These are phyloP conservation scores for Aureobasidium namibiae DNA, from an alignment of 2,329 filamentous ascomycete species.

Conservation along the genomic window DNA sequence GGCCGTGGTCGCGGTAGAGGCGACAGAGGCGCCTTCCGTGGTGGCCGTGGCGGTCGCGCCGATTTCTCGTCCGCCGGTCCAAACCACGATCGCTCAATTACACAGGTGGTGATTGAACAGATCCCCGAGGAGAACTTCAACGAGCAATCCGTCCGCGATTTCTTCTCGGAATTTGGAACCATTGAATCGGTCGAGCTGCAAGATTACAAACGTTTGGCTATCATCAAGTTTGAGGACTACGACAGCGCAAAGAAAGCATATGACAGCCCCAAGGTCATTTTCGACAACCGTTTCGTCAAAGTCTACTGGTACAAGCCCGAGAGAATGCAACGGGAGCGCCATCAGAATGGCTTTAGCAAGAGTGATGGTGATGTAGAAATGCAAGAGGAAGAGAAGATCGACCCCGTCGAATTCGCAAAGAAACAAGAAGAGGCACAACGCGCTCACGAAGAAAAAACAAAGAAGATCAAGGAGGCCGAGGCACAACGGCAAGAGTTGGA, in stretches of 20 bases:
- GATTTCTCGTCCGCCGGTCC: constrained; percentile 59
- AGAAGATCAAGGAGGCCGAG: constrained; percentile 55
- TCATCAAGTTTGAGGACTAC: constrained; percentile 62
- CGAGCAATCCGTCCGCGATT: constrained; percentile 56
- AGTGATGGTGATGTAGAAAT: constrained; percentile 20
- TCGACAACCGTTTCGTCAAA: constrained; percentile 79
- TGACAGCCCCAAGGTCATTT: constrained; percentile 69
- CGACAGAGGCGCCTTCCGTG: constrained; percentile 25
- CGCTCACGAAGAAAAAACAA: constrained; percentile 56
- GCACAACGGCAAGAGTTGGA: constrained; percentile 57
- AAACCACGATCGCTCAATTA: constrained; percentile 54
- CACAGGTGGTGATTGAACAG: constrained; percentile 65
- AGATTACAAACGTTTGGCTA: constrained; percentile 56
- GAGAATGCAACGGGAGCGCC: constrained; percentile 16
- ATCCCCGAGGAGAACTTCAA: constrained; percentile 65
- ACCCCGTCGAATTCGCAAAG: constrained; percentile 60
- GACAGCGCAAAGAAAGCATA: constrained; percentile 62
- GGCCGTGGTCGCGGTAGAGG: constrained; percentile 25
- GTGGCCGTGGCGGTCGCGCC: constrained; percentile 38
- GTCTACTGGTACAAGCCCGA: constrained; percentile 64
- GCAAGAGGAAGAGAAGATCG: constrained; percentile 47
- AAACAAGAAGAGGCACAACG: constrained; percentile 67
- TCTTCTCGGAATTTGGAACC: constrained; percentile 65
- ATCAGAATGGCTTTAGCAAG: constrained; percentile 9
- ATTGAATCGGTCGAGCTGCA: constrained; percentile 59